These are phyloP conservation scores for Boletus subcaerulescens DNA, from an alignment of 768 basidiomycete genomes.

Conservation along the genomic window DNA sequence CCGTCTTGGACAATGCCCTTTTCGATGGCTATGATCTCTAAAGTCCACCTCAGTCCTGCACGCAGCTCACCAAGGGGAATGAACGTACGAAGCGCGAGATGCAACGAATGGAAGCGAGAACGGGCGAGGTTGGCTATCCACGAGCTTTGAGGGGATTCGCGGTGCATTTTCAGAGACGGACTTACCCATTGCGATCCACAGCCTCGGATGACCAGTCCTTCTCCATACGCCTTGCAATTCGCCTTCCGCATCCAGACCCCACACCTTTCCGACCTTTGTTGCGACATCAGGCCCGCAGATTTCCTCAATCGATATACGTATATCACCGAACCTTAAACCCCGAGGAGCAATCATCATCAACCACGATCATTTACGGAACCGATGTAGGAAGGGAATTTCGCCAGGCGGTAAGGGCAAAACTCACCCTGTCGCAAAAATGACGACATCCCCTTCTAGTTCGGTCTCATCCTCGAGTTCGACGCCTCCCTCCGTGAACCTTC, in stretches of 20 bases:
- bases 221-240: slow-evolving; percentile 47
- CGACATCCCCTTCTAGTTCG: slow-evolving; percentile 25
- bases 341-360: not conserved
- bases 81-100: slow-evolving; percentile 29
- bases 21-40: slow-evolving; percentile 33
- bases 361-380: not conserved
- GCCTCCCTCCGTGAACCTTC: slow-evolving; percentile 27
- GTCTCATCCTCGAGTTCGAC: slow-evolving; percentile 30
- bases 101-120: slow-evolving; percentile 28
- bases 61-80: not conserved
- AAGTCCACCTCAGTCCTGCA: slow-evolving; percentile 1
- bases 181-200: slow-evolving; percentile 30
- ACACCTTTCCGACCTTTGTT: slow-evolving; percentile 48
- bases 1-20: slow-evolving; percentile 20
- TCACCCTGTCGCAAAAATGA: slow-evolving; percentile 36
- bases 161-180: not conserved
- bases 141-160: not conserved
- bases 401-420: not conserved
- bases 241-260: slow-evolving; percentile 67
- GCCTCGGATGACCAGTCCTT: slow-evolving; percentile 34
- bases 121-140: slow-evolving; percentile 19
- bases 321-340: slow-evolving; percentile 42
- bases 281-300: slow-evolving; percentile 48
- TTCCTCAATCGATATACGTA: slow-evolving; percentile 36
- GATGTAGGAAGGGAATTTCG: not conserved